Evolutionary conservation across 495 filamentous ascomycete genomes (phyloP), one percentile per base, ranked within the genome.

Genomic region (Neurospora sp.): DNA sequence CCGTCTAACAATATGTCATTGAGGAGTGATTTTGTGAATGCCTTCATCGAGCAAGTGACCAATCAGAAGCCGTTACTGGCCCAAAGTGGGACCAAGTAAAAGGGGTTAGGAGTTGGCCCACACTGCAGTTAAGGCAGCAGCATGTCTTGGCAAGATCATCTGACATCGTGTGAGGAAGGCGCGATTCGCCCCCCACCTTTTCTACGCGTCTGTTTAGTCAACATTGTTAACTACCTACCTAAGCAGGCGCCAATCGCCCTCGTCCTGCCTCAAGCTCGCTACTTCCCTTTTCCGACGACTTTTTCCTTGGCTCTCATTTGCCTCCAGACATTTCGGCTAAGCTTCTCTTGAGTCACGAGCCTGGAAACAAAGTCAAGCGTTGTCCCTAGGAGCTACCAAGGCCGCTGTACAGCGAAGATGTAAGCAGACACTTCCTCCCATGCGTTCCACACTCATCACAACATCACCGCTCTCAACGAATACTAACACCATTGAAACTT

Each of bases 141-240:
- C 53, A 65, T 3, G 31, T 17, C 22, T 65, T 17, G 53, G 27
- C 27, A 37, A 65, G 27, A 65, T 65, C 53, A 65, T 65, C 27
- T 65, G 53, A 65, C 27, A 65, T 35, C 53, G 53, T 65, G 53
- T 65, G 14, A 31, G 14, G 53, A 65, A 65, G 53, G 53, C 53
- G 53, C 53, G 53, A 65, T 65, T 65, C 53, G 53, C 53, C 53
- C 53, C 53, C 12, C 53, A 65, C 14, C 35, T 71, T 73, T 38
- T 40, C 40, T 31, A n/a, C 72, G 71, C 48, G 71, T 69, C 44
- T 72, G 71, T 72, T 72, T 72, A 72, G 48, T 59, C 48, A 59
- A 59, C 48, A 59, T 22, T 53, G 48, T 14, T 35, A 35, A 31
- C 2, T 65, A 35, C 16, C 2, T 65, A 65, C 16, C 2, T 65